phyloP scores from a whole-genome alignment of 179 eudicot genomes.

The Silene coronaria region DNA sequence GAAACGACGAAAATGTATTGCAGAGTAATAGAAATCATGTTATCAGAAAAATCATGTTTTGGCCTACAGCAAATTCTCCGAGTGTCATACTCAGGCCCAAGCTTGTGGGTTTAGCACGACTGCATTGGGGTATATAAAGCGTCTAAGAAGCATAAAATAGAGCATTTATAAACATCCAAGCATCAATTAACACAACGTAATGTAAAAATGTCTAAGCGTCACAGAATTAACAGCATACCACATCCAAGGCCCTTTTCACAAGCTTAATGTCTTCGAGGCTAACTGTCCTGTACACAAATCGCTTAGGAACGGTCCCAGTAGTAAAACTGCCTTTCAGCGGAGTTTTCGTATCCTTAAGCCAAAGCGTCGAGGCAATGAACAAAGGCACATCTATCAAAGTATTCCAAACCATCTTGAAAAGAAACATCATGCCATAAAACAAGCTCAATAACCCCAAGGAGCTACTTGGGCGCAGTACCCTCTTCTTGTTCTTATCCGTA shows the following conservation, averaged over 20 bases:
- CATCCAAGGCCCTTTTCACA: constrained; percentile 52
- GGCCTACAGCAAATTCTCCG: too few species aligned
- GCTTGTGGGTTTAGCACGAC: too few species aligned
- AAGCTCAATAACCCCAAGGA: constrained; percentile 13
- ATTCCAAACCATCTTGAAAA: constrained; percentile 39
- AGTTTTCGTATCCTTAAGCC: constrained; percentile 45
- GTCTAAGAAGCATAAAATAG: too few species aligned
- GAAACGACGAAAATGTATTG: too few species aligned
- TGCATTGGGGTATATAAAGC: too few species aligned
- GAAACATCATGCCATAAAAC: constrained; percentile 17
- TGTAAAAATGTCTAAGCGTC: background rate
- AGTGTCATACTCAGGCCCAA: too few species aligned
- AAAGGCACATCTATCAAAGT: constrained; percentile 32
- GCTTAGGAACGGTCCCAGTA: constrained; percentile 27
- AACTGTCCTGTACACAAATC: constrained; percentile 46
- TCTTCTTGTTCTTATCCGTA: constrained; percentile 16
- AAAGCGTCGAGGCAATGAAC: constrained; percentile 40
- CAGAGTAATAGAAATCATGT: too few species aligned
- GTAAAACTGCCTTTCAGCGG: constrained; percentile 39
- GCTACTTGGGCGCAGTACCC: background rate
- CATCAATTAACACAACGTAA: background rate
- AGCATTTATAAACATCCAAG: background rate
- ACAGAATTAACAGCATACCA: constrained; percentile 35
- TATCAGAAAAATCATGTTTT: too few species aligned
- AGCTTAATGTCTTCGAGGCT: constrained; percentile 59